Conservation (phyloP, 108 stramenopile species). For the Skeletonema tropicum region DNA sequence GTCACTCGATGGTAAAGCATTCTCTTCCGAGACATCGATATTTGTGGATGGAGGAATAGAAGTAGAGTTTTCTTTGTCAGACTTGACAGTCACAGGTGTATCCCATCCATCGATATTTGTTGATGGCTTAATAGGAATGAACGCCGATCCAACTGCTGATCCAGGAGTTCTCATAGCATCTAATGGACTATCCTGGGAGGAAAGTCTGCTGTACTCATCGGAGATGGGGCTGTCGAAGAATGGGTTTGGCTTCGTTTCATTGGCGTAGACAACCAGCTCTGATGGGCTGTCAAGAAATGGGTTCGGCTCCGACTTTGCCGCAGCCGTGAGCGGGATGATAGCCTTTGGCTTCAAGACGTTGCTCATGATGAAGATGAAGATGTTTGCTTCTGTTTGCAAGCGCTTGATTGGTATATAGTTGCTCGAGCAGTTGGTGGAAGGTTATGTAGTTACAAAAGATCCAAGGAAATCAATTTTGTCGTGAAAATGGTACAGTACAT, state of each 20-base stretch:
- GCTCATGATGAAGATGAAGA: background rate
- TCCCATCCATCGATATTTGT: background rate
- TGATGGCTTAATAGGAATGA: background rate
- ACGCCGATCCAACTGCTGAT: constrained; percentile 1
- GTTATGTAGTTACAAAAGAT: too few relatives aligned
- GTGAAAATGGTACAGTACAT: too few relatives aligned
- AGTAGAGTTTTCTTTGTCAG: background rate
- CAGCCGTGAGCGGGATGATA: background rate
- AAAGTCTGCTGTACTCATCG: constrained; percentile 2
- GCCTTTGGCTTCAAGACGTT: background rate
- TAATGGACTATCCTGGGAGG: background rate
- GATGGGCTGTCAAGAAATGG: background rate
- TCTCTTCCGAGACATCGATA: background rate
- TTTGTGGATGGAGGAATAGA: background rate
- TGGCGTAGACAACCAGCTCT: background rate
- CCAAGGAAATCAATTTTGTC: background rate
- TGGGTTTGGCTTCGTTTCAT: background rate
- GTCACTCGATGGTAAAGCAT: background rate
- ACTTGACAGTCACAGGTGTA: background rate
- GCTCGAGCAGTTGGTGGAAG: too few relatives aligned
- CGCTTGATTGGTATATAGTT: background rate
- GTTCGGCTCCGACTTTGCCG: background rate
- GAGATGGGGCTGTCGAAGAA: constrained; percentile 16
- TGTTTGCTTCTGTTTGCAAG: background rate
- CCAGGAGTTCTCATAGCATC: constrained; percentile 6